Conservation (phyloP, 768 basidiomycete genomes). For the Tylopilus cervinicoccineus region DNA sequence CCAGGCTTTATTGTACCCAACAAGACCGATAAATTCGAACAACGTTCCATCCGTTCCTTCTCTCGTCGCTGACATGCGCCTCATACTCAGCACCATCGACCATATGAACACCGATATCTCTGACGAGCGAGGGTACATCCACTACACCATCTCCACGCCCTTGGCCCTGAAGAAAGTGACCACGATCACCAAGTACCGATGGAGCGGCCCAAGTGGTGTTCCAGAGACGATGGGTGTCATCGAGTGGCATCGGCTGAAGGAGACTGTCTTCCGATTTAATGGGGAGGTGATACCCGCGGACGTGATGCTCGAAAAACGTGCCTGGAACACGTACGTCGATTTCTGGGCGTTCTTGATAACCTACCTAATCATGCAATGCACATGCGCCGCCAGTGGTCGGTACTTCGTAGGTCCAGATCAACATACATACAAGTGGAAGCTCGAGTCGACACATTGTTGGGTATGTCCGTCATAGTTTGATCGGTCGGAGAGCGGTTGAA, state of each 20-base stretch:
- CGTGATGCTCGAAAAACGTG: constrained; percentile 11
- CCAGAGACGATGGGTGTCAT: constrained; percentile 23
- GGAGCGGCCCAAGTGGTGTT: constrained; percentile 10
- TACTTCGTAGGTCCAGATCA: constrained; percentile 31
- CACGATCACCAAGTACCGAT: constrained; percentile 24
- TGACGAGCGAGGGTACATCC: constrained; percentile 15
- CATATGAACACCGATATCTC: constrained; percentile 20
- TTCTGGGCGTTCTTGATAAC: neutral
- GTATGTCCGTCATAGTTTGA: constrained; percentile 10
- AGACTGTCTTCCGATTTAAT: constrained; percentile 13
- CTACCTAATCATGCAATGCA: neutral
- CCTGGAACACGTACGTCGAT: constrained; percentile 18
- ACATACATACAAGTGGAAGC: constrained; percentile 31
- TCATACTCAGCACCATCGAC: constrained; percentile 18
- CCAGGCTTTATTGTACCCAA: neutral
- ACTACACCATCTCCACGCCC: constrained; percentile 21
- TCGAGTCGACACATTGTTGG: constrained; percentile 23
- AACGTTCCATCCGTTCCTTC: too few relatives aligned
- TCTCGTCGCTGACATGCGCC: constrained; percentile 14
- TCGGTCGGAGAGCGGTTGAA: neutral
- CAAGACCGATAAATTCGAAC: neutral
- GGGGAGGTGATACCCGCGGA: constrained; percentile 9
- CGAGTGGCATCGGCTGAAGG: constrained; percentile 20
- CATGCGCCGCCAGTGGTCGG: constrained; percentile 21
- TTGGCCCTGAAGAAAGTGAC: constrained; percentile 13